A percentile compares a stretch with the other conserved stretches of the same genome.
These are phyloP conservation scores for Coffea eugenioides DNA, from an alignment of 257 asterid species.

Conservation along the genomic window DNA sequence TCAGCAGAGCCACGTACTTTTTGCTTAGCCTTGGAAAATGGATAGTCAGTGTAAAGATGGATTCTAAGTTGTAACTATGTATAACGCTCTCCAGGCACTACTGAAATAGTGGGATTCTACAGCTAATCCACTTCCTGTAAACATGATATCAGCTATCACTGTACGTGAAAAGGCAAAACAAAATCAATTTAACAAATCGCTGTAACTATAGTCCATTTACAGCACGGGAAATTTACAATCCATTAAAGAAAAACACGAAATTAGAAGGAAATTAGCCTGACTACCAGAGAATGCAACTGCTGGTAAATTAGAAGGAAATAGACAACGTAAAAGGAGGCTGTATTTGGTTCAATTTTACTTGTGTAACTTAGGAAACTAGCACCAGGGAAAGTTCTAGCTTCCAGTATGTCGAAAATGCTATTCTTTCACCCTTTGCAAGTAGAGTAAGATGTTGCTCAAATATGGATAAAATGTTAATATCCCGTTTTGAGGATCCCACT, in stretches of 20 bases:
- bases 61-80: background rate
- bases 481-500: background rate
- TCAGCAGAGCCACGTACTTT: no score
- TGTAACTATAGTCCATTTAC: background rate
- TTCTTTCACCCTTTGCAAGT: background rate
- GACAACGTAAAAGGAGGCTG: background rate
- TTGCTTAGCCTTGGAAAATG: no score
- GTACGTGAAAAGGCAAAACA: no score
- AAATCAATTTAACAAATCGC: background rate
- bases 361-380: background rate
- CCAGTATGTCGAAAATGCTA: background rate
- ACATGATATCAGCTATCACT: no score
- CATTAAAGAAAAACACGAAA: background rate
- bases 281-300: background rate
- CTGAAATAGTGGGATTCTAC: background rate
- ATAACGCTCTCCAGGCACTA: background rate
- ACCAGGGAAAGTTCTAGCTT: background rate
- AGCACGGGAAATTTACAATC: background rate
- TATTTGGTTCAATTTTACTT: background rate
- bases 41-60: no score
- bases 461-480: background rate
- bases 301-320: background rate
- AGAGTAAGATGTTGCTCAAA: background rate
- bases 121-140: background rate
- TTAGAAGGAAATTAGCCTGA: background rate